Conservation (phyloP, 2,329 filamentous ascomycete genomes). For the Xylariaceae sp. region DNA sequence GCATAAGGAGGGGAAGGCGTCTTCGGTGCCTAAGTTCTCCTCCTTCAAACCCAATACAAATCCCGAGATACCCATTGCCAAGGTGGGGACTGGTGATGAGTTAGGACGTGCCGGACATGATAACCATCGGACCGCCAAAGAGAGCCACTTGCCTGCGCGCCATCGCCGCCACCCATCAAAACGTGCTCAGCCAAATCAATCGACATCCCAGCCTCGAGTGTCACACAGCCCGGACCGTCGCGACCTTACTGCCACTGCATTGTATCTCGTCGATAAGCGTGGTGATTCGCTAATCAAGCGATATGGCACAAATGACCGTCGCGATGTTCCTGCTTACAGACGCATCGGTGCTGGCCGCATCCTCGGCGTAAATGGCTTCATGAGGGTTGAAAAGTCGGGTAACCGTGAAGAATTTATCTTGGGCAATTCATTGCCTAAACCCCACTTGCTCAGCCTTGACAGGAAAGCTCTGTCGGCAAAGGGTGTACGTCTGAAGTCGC, state of each 20-base stretch:
- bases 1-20: constrained; percentile 17
- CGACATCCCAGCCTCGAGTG: too few relatives aligned
- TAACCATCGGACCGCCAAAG: constrained; percentile 2
- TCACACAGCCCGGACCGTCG: constrained; percentile 8
- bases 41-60: constrained; percentile 70
- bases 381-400: constrained; percentile 64
- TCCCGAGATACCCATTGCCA: constrained; percentile 8
- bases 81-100: constrained; percentile 11
- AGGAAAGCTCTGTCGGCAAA: constrained; percentile 45
- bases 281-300: constrained; percentile 72
- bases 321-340: constrained; percentile 66
- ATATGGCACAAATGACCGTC: constrained; percentile 71
- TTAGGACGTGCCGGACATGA: constrained; percentile 4
- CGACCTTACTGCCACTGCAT: constrained; percentile 15
- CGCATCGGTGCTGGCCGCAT: constrained; percentile 66
- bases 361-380: constrained; percentile 57
- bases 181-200: background rate
- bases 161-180: constrained; percentile 7
- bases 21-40: constrained; percentile 63
- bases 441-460: constrained; percentile 35
- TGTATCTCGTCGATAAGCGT: constrained; percentile 64
- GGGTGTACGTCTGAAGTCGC: constrained; percentile 32
- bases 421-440: constrained; percentile 38
- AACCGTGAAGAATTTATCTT: constrained; percentile 53
- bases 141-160: constrained; percentile 4